Base-by-base conservation (phyloP, 352 stramenopile genomes). In the Phytophthora pluvialis region DNA sequence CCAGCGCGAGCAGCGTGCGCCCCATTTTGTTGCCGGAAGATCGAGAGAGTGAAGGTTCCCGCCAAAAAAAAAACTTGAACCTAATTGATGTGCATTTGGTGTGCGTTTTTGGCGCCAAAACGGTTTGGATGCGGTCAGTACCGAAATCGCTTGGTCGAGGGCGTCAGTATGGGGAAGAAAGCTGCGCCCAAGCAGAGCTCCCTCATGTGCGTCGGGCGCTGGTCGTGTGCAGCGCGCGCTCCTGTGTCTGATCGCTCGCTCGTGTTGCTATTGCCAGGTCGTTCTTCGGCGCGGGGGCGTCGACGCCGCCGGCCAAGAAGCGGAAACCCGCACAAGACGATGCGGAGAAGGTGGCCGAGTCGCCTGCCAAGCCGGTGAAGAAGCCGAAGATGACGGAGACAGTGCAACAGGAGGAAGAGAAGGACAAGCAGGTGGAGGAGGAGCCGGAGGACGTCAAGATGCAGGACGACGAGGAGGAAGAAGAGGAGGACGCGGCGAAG, bases 201-300 rank as follows among this genome's bases (percentile, higher is more conserved):
- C 28, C 90, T 93, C 75, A 83, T 51, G 80, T 91, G 77, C 45
- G 78, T 73, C 6, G 18, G 6, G 7, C 18, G 5, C 4, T 40
- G n/a, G 46, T 1, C 4, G 3, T 3, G 4, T 18, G 11, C 11
- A 47, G 21, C 32, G 29, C 2, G 29, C 18, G 9, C 29, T 46
- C 18, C 15, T 40, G 5, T 29, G 3, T 13, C 4, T 60, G 29
- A 45, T 11, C 31, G 2, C 11, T 12, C 16, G 16, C 5, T 35
- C 26, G 8, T 38, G 11, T n/a, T 47, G 28, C 15, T 11, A 1
- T 11, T 33, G 4, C 3, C 52, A 87, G 78, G 36, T 79, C 83
- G 56, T 93, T 93, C 68, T 93, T 93, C 47, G 72, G 73, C 4
- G 67, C 61, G 1, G 64, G 50, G 2, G 57, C 59, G 21, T 52